Evolutionary conservation across 176 grass and related monocot genomes (phyloP).

Genomic region (Ampelocalamus luodianensis): DNA sequence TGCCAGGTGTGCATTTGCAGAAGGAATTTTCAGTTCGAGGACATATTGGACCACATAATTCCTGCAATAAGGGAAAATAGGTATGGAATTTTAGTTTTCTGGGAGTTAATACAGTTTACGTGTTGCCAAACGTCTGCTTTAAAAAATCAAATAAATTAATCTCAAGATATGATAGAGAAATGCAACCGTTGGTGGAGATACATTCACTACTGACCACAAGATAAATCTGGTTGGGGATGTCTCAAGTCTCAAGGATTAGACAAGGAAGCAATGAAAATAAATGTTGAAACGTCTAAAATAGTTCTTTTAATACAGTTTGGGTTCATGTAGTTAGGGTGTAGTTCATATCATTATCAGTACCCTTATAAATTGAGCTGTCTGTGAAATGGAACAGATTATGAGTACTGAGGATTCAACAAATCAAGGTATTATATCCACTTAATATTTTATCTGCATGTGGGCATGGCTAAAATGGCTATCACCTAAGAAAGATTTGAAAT

Average conservation of each 20-base stretch:
- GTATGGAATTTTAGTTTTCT: conserved; percentile 4
- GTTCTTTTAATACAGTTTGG: background rate
- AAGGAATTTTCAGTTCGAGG: conserved; percentile 61
- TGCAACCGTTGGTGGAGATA: background rate
- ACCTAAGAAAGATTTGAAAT: background rate
- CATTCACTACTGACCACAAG: conserved; percentile 6
- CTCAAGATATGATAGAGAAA: background rate
- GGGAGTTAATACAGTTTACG: background rate
- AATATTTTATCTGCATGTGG: background rate
- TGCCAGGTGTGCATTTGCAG: conserved; percentile 65
- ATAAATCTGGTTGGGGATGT: background rate
- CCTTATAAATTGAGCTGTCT: background rate
- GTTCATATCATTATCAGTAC: background rate
- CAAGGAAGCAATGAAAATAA: background rate
- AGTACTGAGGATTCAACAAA: background rate
- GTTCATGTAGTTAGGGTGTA: background rate
- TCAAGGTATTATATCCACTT: background rate
- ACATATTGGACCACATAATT: conserved; percentile 95
- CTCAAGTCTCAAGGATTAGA: background rate
- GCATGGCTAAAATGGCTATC: background rate
- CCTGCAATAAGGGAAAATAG: conserved; percentile 48
- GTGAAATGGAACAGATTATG: conserved; percentile 9
- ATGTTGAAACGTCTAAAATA: background rate
- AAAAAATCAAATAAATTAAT: background rate
- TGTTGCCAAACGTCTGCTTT: background rate